These are phyloP conservation scores for Colletotrichum euphorbiae DNA, from an alignment of 2,329 filamentous ascomycete genomes.

Conservation along the genomic window DNA sequence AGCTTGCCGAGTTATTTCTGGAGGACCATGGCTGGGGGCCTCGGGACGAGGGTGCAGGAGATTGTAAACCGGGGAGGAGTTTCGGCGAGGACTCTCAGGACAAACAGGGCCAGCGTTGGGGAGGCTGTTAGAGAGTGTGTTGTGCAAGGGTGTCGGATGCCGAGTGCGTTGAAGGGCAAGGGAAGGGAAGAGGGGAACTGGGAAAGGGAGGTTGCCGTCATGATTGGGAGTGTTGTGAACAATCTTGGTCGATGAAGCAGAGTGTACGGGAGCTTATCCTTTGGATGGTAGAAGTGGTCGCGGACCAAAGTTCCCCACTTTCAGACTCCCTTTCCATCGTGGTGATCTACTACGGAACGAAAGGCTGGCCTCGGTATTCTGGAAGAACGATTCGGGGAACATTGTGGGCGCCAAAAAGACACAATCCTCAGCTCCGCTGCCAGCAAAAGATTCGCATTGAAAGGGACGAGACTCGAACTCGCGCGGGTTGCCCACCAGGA, in stretches of 20 bases:
- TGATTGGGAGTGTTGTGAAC: slow-evolving; percentile 85
- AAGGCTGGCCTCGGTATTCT: too few species aligned
- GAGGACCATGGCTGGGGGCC: slow-evolving; percentile 83
- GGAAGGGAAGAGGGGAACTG: slow-evolving; percentile 65
- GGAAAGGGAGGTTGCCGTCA: slow-evolving; percentile 94
- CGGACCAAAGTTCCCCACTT: neutral
- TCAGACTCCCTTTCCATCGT: neutral
- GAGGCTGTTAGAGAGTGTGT: slow-evolving; percentile 88
- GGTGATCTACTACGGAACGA: neutral
- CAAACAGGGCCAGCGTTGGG: slow-evolving; percentile 79
- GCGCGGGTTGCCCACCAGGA: slow-evolving; percentile 26
- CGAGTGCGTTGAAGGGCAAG: slow-evolving; percentile 65
- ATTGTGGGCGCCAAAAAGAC: too few species aligned
- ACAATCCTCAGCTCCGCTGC: too few species aligned
- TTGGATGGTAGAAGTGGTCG: neutral
- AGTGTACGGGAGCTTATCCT: too few species aligned
- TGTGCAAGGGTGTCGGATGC: slow-evolving; percentile 77
- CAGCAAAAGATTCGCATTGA: neutral
- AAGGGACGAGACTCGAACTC: slow-evolving; percentile 28
- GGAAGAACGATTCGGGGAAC: too few species aligned
- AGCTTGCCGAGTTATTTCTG: slow-evolving; percentile 94
- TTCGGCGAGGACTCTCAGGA: slow-evolving; percentile 81
- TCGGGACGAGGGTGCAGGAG: slow-evolving; percentile 84
- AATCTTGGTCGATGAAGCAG: slow-evolving; percentile 58
- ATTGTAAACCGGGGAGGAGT: slow-evolving; percentile 86